Conservation (phyloP, 371 early-diverging fungal species). For the Lichtheimia corymbifera region DNA sequence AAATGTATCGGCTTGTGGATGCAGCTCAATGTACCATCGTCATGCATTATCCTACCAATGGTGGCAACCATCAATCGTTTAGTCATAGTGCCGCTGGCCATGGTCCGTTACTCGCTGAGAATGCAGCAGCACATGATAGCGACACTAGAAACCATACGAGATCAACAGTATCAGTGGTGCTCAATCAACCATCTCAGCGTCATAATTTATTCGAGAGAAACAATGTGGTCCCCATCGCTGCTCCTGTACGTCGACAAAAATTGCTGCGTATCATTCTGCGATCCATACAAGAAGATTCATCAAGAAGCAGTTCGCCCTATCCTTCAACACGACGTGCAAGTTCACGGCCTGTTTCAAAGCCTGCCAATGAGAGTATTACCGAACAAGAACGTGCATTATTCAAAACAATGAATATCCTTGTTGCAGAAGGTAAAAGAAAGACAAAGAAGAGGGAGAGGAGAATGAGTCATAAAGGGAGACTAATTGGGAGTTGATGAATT, state of each 20-base stretch:
- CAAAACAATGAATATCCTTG: constrained; percentile 39
- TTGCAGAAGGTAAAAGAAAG: constrained; percentile 42
- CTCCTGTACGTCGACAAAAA: constrained; percentile 53
- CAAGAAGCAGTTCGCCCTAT: neutral
- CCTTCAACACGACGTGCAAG: neutral
- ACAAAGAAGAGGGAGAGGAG: neutral
- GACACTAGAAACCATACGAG: too few relatives aligned
- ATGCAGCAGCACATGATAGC: neutral
- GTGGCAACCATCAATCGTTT: neutral
- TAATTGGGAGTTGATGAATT: neutral
- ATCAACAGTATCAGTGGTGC: too few relatives aligned
- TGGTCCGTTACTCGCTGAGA: neutral
- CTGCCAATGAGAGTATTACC: constrained; percentile 16
- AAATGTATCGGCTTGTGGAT: constrained; percentile 9
- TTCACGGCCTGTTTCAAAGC: neutral
- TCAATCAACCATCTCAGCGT: neutral
- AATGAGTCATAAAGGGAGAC: neutral
- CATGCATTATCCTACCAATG: constrained; percentile 43
- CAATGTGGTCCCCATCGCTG: constrained; percentile 49
- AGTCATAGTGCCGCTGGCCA: too few relatives aligned
- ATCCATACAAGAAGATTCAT: neutral
- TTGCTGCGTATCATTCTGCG: constrained; percentile 25
- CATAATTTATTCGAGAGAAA: constrained; percentile 11
- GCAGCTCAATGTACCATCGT: constrained; percentile 26
- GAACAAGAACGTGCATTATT: constrained; percentile 30